A percentile compares a stretch with the other conserved stretches of the same genome.
phyloP scores from a whole-genome alignment of 306 rosid species.

The Acacia acuminata region DNA sequence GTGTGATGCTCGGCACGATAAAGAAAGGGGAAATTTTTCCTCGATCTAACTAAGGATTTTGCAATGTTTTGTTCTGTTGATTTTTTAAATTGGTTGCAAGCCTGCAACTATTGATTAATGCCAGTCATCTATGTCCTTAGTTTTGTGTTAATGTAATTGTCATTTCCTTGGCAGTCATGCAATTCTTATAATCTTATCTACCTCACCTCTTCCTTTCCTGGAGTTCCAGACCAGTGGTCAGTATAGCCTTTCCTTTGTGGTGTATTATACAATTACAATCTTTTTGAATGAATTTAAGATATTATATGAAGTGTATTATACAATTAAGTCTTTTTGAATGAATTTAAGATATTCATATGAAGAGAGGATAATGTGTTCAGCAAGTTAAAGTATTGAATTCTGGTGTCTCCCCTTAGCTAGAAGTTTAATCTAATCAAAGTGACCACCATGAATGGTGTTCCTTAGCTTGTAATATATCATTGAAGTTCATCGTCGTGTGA shows the following conservation, averaged over 20 bases:
- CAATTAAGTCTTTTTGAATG: neutral
- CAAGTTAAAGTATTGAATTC: too few relatives aligned
- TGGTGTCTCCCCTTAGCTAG: too few relatives aligned
- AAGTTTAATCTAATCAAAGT: neutral
- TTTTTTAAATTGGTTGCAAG: neutral
- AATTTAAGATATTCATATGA: neutral
- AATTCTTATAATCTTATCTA: slow-evolving; percentile 77
- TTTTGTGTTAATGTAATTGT: neutral
- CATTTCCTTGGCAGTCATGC: slow-evolving; percentile 71
- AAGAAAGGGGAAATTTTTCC: too few relatives aligned
- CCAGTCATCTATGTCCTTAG: neutral
- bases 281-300: too few relatives aligned
- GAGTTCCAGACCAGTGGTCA: slow-evolving; percentile 85
- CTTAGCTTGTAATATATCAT: neutral
- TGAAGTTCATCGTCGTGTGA: neutral
- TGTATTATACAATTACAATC: too few relatives aligned
- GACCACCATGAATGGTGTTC: neutral
- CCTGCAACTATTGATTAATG: neutral
- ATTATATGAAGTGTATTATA: too few relatives aligned
- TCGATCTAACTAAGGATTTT: too few relatives aligned
- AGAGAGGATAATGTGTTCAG: neutral
- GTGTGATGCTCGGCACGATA: too few relatives aligned
- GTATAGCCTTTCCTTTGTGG: slow-evolving; percentile 28
- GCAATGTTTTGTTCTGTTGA: neutral
- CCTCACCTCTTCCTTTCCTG: slow-evolving; percentile 80